Percentiles rank a stretch among this genome's conserved stretches.
phyloP scores from a whole-genome alignment of 148 eudicot genomes.

The Polygonum aviculare region DNA sequence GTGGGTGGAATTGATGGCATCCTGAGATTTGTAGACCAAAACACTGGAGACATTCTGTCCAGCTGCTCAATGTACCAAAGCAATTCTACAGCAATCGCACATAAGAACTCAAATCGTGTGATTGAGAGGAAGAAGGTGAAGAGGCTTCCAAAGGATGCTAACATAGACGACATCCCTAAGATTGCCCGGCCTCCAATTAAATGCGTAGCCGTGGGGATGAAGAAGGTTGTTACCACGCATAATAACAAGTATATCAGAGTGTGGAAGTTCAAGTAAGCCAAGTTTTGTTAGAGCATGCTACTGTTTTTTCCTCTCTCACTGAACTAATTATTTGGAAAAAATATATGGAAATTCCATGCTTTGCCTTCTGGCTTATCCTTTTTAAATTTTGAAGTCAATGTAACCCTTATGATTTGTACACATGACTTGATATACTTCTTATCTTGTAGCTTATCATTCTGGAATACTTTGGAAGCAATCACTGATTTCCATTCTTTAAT shows the following conservation, averaged over 20 bases:
- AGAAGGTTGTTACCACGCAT: constrained; percentile 65
- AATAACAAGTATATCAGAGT: constrained; percentile 36
- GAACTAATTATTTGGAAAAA: not conserved
- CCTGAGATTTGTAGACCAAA: constrained; percentile 51
- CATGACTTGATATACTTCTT: too few species aligned
- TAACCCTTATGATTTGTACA: too few species aligned
- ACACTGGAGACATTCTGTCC: constrained; percentile 50
- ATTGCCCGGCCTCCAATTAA: constrained; percentile 46
- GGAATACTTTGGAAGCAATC: too few species aligned
- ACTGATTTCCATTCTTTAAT: too few species aligned
- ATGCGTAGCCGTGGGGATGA: constrained; percentile 80
- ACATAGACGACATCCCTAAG: constrained; percentile 35
- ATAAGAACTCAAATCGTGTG: constrained; percentile 21
- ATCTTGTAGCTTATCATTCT: too few species aligned
- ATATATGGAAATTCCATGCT: not conserved
- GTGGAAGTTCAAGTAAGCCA: constrained; percentile 42
- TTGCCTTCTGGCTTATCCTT: not conserved
- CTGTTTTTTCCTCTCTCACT: not conserved
- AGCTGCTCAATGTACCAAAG: constrained; percentile 35
- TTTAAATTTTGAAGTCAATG: too few species aligned
- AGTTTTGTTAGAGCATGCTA: not conserved
- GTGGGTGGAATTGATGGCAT: constrained; percentile 84
- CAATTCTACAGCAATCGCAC: constrained; percentile 15
- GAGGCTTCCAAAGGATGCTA: constrained; percentile 39
- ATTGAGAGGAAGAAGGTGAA: constrained; percentile 39